Conservation (phyloP, 257 asterid species). For the Handroanthus guayacan region DNA sequence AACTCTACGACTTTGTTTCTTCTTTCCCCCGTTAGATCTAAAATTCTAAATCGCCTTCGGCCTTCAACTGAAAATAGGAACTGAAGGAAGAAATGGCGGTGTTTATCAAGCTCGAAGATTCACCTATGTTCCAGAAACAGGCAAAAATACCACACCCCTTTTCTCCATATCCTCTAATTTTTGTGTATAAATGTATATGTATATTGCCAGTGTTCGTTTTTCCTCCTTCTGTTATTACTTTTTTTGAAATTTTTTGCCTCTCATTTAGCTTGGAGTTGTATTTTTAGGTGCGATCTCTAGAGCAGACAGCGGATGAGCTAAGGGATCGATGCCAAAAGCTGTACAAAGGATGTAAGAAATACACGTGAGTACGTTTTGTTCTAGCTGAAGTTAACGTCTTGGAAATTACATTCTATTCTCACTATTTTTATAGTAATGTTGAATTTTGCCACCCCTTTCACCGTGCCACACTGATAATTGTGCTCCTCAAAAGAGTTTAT, state of each 20-base stretch:
- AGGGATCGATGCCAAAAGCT: slow-evolving; percentile 95
- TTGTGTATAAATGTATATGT: not conserved
- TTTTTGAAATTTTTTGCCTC: slow-evolving; percentile 17
- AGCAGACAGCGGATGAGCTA: slow-evolving; percentile 79
- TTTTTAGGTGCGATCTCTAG: slow-evolving; percentile 78
- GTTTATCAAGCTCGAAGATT: slow-evolving; percentile 89
- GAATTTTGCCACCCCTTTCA: not conserved
- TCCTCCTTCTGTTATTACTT: not conserved
- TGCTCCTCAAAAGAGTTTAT: not conserved
- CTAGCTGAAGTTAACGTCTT: slow-evolving; percentile 1
- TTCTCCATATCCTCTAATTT: not conserved
- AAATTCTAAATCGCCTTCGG: not conserved
- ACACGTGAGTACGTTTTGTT: slow-evolving; percentile 65
- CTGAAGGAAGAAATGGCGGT: slow-evolving; percentile 59
- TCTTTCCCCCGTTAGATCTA: slow-evolving; percentile 39
- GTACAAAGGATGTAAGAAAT: slow-evolving; percentile 82
- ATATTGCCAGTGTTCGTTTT: not conserved
- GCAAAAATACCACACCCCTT: slow-evolving; percentile 35
- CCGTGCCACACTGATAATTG: not conserved
- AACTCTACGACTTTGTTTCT: slow-evolving; percentile 11
- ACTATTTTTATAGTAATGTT: not conserved
- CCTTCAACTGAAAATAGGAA: slow-evolving; percentile 26
- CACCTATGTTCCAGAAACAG: slow-evolving; percentile 99
- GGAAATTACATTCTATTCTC: not conserved
- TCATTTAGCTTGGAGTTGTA: slow-evolving; percentile 25